Evolutionary conservation across 1,139 yeast species (phyloP).

Genomic region (Dujonia santamariae): DNA sequence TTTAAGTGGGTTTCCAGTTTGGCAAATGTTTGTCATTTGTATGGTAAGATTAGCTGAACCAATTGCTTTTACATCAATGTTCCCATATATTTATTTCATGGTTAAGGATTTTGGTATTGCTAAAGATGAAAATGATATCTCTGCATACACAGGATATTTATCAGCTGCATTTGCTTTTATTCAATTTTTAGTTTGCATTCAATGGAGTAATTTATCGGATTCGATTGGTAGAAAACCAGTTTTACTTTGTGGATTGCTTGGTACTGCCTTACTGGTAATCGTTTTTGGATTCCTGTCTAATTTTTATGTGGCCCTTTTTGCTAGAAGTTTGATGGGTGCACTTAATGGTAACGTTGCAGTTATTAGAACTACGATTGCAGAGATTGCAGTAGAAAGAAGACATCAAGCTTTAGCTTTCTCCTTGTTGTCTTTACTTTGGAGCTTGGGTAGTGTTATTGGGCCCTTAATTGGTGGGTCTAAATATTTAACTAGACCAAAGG

Average conservation of each 20-base stretch:
- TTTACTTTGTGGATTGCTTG: constrained; percentile 48
- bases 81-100: constrained; percentile 65
- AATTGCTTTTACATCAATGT: constrained; percentile 57
- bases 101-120: constrained; percentile 54
- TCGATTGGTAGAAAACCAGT: constrained; percentile 56
- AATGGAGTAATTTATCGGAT: constrained; percentile 60
- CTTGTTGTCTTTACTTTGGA: constrained; percentile 57
- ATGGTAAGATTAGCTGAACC: constrained; percentile 57
- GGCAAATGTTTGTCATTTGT: constrained; percentile 46
- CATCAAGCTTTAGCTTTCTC: constrained; percentile 64
- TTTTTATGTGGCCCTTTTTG: constrained; percentile 48
- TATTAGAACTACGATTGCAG: constrained; percentile 58
- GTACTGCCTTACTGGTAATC: constrained; percentile 46
- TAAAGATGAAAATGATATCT: constrained; percentile 47
- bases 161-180: constrained; percentile 53
- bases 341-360: constrained; percentile 64
- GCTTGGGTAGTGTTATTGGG: constrained; percentile 54
- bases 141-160: constrained; percentile 56
- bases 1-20: constrained; percentile 43
- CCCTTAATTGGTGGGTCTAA: constrained; percentile 56
- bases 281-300: constrained; percentile 51
- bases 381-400: constrained; percentile 49
- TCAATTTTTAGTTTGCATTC: constrained; percentile 53
- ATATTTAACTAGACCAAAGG: constrained; percentile 29
- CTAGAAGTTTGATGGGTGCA: constrained; percentile 54